Conservation (phyloP, 805 yeast species). For the Yamadazyma endophytica region DNA sequence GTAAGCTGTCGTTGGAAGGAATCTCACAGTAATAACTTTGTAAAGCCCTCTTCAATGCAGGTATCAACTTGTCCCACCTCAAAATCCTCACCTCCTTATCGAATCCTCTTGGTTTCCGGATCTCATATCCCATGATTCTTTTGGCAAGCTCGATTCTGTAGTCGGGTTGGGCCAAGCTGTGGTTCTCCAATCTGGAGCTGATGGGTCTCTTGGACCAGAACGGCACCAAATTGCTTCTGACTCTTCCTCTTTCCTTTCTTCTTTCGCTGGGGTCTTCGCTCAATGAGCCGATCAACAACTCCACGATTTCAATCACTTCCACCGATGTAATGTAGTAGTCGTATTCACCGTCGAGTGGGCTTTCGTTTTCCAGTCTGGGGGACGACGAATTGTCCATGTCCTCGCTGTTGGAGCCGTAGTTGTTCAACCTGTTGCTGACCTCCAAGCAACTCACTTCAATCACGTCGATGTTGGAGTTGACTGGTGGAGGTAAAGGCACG, state of each 20-base stretch:
- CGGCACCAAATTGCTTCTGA: constrained; percentile 62
- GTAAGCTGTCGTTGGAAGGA: too few species aligned
- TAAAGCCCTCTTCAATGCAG: constrained; percentile 59
- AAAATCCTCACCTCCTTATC: constrained; percentile 64
- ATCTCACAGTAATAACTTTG: constrained; percentile 63
- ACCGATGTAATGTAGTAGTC: constrained; percentile 59
- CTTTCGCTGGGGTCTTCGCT: constrained; percentile 45
- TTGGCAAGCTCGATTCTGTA: constrained; percentile 54
- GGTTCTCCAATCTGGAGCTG: constrained; percentile 38
- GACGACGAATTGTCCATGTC: constrained; percentile 9
- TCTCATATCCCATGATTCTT: constrained; percentile 60
- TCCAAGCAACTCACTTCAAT: constrained; percentile 60
- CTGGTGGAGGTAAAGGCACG: constrained; percentile 29
- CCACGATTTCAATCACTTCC: constrained; percentile 64
- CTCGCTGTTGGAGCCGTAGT: too few species aligned
- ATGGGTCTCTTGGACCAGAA: constrained; percentile 63
- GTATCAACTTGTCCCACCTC: constrained; percentile 55
- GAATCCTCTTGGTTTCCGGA: constrained; percentile 63
- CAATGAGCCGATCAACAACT: constrained; percentile 52
- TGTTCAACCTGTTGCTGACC: constrained; percentile 23
- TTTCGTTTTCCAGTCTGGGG: constrained; percentile 9
- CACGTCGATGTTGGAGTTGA: constrained; percentile 44
- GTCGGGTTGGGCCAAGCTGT: constrained; percentile 20
- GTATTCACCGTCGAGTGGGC: constrained; percentile 25
- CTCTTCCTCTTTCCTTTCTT: constrained; percentile 62